Evolutionary conservation across 441 rosid species (phyloP).

Genomic region (Brassica hybrid): DNA sequence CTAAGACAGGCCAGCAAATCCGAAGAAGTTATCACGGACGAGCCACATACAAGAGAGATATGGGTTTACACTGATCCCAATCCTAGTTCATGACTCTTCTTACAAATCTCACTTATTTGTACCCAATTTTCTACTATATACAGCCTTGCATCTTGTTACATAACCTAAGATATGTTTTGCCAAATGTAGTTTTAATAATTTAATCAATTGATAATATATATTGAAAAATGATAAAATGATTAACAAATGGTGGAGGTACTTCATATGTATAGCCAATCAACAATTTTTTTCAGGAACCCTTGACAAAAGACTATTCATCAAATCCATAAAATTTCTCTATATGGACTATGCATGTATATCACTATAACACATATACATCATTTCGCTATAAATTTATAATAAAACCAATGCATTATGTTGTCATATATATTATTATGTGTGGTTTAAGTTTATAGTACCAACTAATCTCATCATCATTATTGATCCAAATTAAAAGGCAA

Average conservation of each 20-base stretch:
- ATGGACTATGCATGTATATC: background rate
- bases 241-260: background rate
- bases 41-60: conserved; percentile 40
- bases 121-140: conserved; percentile 13
- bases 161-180: conserved; percentile 37
- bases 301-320: background rate
- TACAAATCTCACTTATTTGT: conserved; percentile 38
- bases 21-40: conserved; percentile 39
- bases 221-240: background rate
- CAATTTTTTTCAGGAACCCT: background rate
- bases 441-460: conserved; percentile 16
- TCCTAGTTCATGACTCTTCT: conserved; percentile 39
- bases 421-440: conserved; percentile 43
- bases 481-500: conserved; percentile 64
- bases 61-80: conserved; percentile 49
- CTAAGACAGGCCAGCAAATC: conserved; percentile 40
- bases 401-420: conserved; percentile 32
- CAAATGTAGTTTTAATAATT: conserved; percentile 10
- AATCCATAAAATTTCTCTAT: conserved; percentile 16
- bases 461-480: conserved; percentile 42
- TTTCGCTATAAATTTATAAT: background rate
- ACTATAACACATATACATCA: background rate
- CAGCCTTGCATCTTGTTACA: conserved; percentile 12
- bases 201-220: conserved; percentile 1
- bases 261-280: conserved; percentile 23